These are phyloP conservation scores for Cruciata laevipes DNA, from an alignment of 257 asterid species.

Conservation along the genomic window DNA sequence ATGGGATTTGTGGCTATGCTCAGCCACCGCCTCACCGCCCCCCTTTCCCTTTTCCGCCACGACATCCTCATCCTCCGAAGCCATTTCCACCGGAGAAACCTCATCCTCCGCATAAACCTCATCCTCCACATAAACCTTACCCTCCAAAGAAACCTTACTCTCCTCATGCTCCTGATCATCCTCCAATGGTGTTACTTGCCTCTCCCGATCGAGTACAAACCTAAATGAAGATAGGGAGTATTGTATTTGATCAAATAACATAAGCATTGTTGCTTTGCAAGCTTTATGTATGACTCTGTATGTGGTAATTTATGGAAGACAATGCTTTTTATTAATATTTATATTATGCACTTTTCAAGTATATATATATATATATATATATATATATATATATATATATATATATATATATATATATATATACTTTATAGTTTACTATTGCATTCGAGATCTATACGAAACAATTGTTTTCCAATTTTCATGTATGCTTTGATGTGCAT, in stretches of 20 bases:
- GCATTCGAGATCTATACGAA: too few relatives aligned
- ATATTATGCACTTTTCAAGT: too few relatives aligned
- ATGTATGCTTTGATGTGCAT: too few relatives aligned
- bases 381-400: too few relatives aligned
- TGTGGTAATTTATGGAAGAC: background rate
- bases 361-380: too few relatives aligned
- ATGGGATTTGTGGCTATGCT: slow-evolving; percentile 3
- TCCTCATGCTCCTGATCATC: slow-evolving; percentile 7
- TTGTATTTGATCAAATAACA: background rate
- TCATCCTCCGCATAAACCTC: background rate
- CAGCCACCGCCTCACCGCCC: slow-evolving; percentile 29
- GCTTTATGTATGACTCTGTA: too few relatives aligned
- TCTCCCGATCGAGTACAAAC: background rate
- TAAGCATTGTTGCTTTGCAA: background rate
- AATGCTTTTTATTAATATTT: too few relatives aligned
- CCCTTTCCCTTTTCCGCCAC: slow-evolving; percentile 13
- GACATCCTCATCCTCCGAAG: slow-evolving; percentile 9
- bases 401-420: too few relatives aligned
- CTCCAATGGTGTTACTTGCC: background rate
- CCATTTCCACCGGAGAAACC: slow-evolving; percentile 8
- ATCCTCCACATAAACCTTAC: slow-evolving; percentile 1
- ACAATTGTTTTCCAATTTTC: too few relatives aligned
- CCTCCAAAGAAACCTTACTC: background rate
- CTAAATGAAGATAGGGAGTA: background rate
- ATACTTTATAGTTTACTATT: too few relatives aligned